Evolutionary conservation across 768 basidiomycete species (phyloP).

Genomic region (Pholiota microspora): DNA sequence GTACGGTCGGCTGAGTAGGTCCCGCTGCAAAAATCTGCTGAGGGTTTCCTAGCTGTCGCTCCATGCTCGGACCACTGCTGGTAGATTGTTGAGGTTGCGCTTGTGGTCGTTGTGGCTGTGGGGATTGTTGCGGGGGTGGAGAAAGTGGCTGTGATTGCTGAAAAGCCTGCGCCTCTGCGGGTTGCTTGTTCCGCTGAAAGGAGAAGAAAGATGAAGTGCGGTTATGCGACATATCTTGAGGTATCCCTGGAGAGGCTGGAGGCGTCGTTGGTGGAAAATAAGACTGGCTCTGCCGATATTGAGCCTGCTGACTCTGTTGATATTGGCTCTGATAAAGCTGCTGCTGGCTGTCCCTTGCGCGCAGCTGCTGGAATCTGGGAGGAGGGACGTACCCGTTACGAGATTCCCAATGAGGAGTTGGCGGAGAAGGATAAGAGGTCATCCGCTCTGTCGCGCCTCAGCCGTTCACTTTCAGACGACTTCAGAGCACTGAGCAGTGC

Average conservation of each 20-base stretch:
- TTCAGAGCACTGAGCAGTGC: background rate
- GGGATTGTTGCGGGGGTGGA: conserved; percentile 17
- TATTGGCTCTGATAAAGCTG: conserved; percentile 13
- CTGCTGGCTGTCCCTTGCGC: conserved; percentile 16
- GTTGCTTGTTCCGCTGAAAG: conserved; percentile 42
- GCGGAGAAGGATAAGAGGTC: conserved; percentile 26
- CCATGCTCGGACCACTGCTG: background rate
- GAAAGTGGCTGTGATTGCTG: conserved; percentile 7
- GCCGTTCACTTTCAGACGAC: background rate
- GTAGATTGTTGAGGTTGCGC: conserved; percentile 3
- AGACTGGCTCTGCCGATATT: conserved; percentile 2
- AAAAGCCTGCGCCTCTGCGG: conserved; percentile 22
- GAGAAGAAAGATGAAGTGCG: conserved; percentile 69
- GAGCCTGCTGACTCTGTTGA: conserved; percentile 8
- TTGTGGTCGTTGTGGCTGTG: conserved; percentile 15
- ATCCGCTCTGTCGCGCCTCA: conserved; percentile 10
- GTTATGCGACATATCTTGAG: conserved; percentile 35
- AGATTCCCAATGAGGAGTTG: conserved; percentile 24
- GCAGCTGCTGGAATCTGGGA: conserved; percentile 29
- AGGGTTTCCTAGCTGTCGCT: background rate
- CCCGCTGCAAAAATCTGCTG: conserved; percentile 8
- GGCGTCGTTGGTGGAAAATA: conserved; percentile 15
- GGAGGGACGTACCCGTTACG: conserved; percentile 29
- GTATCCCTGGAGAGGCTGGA: conserved; percentile 2
- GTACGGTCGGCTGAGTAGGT: background rate